Base-by-base conservation (phyloP, 148 eudicot genomes). In the Suaeda aralocaspica region DNA sequence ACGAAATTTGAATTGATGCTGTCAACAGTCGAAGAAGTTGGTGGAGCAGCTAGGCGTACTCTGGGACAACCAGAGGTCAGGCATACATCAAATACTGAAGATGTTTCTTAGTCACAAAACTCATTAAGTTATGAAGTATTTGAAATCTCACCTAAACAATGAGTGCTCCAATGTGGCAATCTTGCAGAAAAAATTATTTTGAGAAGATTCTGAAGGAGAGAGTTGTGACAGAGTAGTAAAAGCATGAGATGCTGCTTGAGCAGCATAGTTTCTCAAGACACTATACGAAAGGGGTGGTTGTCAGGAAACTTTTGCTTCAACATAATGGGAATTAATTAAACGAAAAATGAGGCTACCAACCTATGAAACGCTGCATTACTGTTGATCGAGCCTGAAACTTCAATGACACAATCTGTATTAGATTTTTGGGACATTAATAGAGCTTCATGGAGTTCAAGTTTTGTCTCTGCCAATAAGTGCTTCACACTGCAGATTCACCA, bases 301-400 rank as follows among this genome's bases (percentile, higher is more conserved):
- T 71, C 45, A 84, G 72, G 30, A 34, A 52, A 21, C 50, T 45
- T 45, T 31, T 55, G 50, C 62, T 14, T 58, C 55, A 29, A 21
- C 36, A 21, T 74, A 69, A 30, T 51, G 56, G 48, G 24, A 33
- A 73, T 22, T 22, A 52, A 18, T 53, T 41, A 53, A 67, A 22
- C 16, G 50, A 45, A 33, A 22, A 64, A 58, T 25, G 77, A 68
- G 36, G 76, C 52, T 45, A 34, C 64, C 52, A 70, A 92, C 98
- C 96, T 83, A 70, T 95, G 99, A 78, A 89, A 91, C 44, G 55
- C 46, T 8, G 91, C 84, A 82, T 95, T 95, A 65, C 81, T 81
- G 66, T 89, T 82, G 76, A 95, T 92, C 55, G 73, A 82, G 66
- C 99, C 92, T 70, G 84, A 86, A 74, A 85, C 89, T 83, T 95